Base-by-base conservation (phyloP, 2,329 filamentous ascomycete species). In the Raffaelea ambrosiae region DNA sequence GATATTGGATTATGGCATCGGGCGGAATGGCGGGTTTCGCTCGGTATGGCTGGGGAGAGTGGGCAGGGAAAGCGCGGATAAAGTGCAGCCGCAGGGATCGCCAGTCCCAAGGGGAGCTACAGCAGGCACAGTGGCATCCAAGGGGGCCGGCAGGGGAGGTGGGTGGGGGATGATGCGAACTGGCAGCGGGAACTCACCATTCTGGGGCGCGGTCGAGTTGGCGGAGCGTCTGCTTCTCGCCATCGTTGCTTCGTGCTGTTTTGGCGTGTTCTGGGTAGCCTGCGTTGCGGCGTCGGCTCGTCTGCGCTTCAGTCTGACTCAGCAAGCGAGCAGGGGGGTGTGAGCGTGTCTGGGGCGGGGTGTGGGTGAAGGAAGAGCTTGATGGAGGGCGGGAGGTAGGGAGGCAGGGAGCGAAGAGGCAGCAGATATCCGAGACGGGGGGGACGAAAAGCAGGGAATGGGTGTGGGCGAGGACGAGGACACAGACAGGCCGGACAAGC, bases 211-310 rank as follows among this genome's bases (percentile, higher is more conserved):
- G 23, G 44, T 42, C 43, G 43, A 20, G 16, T 48, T 41, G 44
- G 46, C 49, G 29, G 40, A 22, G 22, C 44, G 51, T 33, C 40
- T 48, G 31, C 42, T 29, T 48, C 48, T 48, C 40, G 48, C 50
- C 50, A 52, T 52, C 9, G 36, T 5, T 21, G 13, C 33, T 10
- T 14, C 19, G 33, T n/a, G 39, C 19, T 20, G 16, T 26, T 19
- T 45, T 36, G 8, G 14, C 31, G 7, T 23, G 31, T 31, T 43
- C 10, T 22, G 26, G 40, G 14, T 33, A 22, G n/a, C 38, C 38
- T 33, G 31, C 16, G 9, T 16, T 9, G 16, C 9, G 16, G 16
- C 31, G 9, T 38, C 35, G 14, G 35, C 14, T 38, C 35, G 35
- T n/a, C 14, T 29, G 23, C 23, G 40, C 21, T 16, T 8, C 14